Evolutionary conservation across 768 basidiomycete species (phyloP), one percentile per base, ranked within the genome.

Genomic region (Leucocoprinus birnbaumii): DNA sequence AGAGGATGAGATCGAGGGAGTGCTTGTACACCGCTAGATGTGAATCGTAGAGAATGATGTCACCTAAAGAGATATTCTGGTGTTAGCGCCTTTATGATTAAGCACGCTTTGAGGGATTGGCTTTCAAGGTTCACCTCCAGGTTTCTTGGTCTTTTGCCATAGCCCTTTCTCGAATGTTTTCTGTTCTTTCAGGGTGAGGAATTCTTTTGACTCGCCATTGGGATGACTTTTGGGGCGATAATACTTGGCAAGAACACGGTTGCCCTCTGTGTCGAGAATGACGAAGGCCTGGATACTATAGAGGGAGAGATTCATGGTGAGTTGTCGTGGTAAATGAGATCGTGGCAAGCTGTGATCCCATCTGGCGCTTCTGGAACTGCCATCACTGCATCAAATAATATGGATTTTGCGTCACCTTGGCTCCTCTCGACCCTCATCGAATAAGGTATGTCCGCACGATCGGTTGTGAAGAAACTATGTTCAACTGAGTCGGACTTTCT

Each of bases 241-340:
- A 77, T 98, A 98, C 70, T 98, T 98, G 26, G 96, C 91, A 9
- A 99, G 81, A 24, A 98, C 89, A 48, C 97, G 89, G 65, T 92
- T 87, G 19, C 95, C 95, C 62, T 98, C 95, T n/a, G 86, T 77
- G 78, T 99, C 97, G 63, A 98, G 86, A 65, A 98, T 85, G 59
- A 99, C 67, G 69, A 98, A 90, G 0, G 87, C 92, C 44, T 87
- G 82, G 56, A 95, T 76, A 63, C 87, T 87, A 75, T 98, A 95
- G 43, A 99, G 78, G 7, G 94, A 87, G 48, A 97, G 75, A 67
- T 96, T 97, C 86, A 85, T 79, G 63, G 53, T 46, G 38, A 34
- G 18, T 40, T 43, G 46, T 53, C 38, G 34, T 19, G 51, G 47
- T 48, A 22, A 46, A 35, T 41, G 25, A 34, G 26, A 37, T 44